These are phyloP conservation scores for Acanthamoeba sp. DNA, from an alignment of 208 protist species.

Conservation along the genomic window DNA sequence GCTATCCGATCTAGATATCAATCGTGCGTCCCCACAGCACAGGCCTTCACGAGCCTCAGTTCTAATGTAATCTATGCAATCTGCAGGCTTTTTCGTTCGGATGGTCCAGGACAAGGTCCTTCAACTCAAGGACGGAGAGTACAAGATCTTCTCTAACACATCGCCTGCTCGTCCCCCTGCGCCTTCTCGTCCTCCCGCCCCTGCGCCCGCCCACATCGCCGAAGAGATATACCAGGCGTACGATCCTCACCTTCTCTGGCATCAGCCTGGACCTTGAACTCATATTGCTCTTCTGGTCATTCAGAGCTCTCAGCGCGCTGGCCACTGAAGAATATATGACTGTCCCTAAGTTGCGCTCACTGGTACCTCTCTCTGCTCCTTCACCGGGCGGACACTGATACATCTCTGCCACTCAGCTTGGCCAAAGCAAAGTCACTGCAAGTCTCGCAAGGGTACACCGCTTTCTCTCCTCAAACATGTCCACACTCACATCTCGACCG, in stretches of 20 bases:
- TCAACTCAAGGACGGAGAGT: constrained; percentile 17
- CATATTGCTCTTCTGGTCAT: background rate
- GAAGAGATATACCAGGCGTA: constrained; percentile 54
- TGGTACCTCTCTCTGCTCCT: background rate
- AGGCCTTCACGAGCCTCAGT: background rate
- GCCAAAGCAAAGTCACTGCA: too few relatives aligned
- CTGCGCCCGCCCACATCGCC: background rate
- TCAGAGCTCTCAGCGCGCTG: constrained; percentile 22
- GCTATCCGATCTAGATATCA: background rate
- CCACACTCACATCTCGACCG: background rate
- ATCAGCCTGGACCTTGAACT: background rate
- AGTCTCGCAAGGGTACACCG: background rate
- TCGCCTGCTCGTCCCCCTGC: background rate
- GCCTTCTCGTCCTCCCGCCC: background rate
- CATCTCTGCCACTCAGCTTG: too few relatives aligned
- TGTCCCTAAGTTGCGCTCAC: background rate
- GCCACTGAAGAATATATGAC: constrained; percentile 1
- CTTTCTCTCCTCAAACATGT: background rate
- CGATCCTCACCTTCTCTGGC: background rate
- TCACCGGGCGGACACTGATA: too few relatives aligned
- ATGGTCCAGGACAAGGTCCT: constrained; percentile 50
- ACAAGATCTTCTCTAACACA: background rate
- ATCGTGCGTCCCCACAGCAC: background rate
- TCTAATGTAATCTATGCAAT: background rate
- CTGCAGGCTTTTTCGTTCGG: constrained; percentile 28